Base-by-base conservation (phyloP, 2,329 filamentous ascomycete species). In the Neopestalotiopsis rosae region DNA sequence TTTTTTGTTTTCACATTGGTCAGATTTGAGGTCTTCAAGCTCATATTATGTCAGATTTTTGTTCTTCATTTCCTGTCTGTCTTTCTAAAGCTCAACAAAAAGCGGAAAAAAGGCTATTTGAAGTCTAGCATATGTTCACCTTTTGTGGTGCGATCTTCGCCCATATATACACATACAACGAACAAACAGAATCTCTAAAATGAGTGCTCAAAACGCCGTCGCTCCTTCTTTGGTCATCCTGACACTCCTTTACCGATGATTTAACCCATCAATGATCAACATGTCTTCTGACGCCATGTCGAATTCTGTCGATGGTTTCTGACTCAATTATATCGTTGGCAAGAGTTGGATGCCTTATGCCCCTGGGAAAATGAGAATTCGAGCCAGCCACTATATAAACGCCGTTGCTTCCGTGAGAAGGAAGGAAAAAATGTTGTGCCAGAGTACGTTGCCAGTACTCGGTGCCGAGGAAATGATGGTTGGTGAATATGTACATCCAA, bases 381-480 rank as follows among this genome's bases (percentile, higher is more conserved):
- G 14, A 62, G 59, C 59, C 59, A n/a, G 17, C 32, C 30, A 13
- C 61, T 40, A 34, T 64, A 49, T 64, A 20, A 34, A 49, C 20
- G 42, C 64, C 52, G 30, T 28, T 42, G 9, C 17, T 57, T 45
- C 24, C 30, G 6, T 24, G 13, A 17, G 56, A 56, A 61, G 58
- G 57, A 42, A 40, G 9, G 5, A 45, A 6, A 28, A 61, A 45
- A 61, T n/a, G 30, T 17, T 58, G 32, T 34, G 20, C 13, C 61
- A 64, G 28, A 38, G 32, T 58, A 70, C 69, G 69, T 66, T 66
- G 64, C 69, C 69, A 70, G 69, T 67, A 67, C 66, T 65, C 58
- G 28, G 69, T 70, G 66, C 66, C 64, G 69, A 62, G 63, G 24
- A 70, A 68, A 58, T 42, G 67, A 61, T 67, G 42, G 49, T 28